Conservation (phyloP, 140 eudicot species). For the Bidens hawaiensis region DNA sequence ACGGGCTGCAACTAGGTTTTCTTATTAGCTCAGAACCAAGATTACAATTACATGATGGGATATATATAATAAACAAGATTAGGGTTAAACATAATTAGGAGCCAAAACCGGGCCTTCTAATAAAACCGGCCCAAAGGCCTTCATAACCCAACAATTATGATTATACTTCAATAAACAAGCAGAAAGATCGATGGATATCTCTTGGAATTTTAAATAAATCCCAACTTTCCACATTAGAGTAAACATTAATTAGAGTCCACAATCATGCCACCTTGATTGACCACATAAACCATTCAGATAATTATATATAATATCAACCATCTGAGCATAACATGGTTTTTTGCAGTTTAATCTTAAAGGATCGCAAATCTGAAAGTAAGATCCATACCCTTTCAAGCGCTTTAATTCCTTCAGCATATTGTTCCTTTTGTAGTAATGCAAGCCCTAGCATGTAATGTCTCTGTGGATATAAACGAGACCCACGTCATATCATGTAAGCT, state of each 20-base stretch:
- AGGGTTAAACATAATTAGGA: no score
- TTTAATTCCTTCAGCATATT: conserved; percentile 55
- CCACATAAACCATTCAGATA: neutral
- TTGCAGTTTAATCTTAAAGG: neutral
- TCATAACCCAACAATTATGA: no score
- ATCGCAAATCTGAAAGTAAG: neutral
- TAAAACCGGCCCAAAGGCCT: no score
- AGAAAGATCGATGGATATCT: neutral
- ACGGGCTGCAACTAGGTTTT: no score
- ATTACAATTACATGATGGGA: no score
- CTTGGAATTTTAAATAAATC: neutral
- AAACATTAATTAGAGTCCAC: neutral
- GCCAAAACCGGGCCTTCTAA: no score
- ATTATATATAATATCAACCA: neutral
- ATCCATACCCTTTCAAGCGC: conserved; percentile 47
- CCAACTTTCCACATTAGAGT: neutral
- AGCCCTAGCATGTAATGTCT: conserved; percentile 82
- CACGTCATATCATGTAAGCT: neutral
- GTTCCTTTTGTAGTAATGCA: conserved; percentile 55
- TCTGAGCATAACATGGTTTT: neutral
- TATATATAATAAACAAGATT: no score
- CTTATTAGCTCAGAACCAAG: no score
- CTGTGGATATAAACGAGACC: conserved; percentile 29
- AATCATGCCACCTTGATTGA: neutral
- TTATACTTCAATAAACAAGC: neutral